Base-by-base conservation (phyloP, 2,329 filamentous ascomycete species). In the Aspergillus melleus region DNA sequence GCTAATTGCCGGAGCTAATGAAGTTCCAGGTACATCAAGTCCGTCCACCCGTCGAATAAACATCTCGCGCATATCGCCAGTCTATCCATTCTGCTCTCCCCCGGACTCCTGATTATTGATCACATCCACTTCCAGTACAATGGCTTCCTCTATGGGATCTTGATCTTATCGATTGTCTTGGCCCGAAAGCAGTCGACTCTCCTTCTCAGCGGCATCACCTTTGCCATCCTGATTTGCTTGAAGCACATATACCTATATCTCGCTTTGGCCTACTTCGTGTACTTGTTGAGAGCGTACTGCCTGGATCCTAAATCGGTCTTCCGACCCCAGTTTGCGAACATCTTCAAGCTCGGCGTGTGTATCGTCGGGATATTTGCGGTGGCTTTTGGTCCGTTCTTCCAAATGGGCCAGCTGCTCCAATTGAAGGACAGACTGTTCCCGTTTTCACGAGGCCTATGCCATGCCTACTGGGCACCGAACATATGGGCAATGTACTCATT, bases 51-150 rank as follows among this genome's bases (percentile, higher is more conserved):
- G 16, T 73, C 77, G 8, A 85, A 86, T n/a, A 92, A 88, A 71
- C 87, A 87, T 49, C 87, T 91, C 52, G 90, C 92, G 11, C 92
- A 97, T 72, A 91, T 90, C 24, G 91, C 90, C 51, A 92, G 93
- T 24, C 83, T 98, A 58, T 97, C 94, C 1, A 88, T 99, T 60
- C 81, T 98, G 3, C 85, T 98, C 12, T 98, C 93, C 0, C 95
- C 95, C 0, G 95, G 94, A 2, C 85, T 99, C 39, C 83, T 99
- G 61, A 96, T 99, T 73, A 98, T 99, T 75, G 95, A 99, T 72
- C 95, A 99, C 75, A 94, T 97, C 65, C 93, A 97, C 76, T 99
- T 99, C 76, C 95, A 99, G 81, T 99, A 99, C 81, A 99, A 99
- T 80, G 94, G 95, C 46, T 92, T 93, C 78, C 87, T 99, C 78